A percentile compares a stretch with the other conserved stretches of the same genome.
Conservation (phyloP, 495 filamentous ascomycete species). For the Trichocladium antarcticum region DNA sequence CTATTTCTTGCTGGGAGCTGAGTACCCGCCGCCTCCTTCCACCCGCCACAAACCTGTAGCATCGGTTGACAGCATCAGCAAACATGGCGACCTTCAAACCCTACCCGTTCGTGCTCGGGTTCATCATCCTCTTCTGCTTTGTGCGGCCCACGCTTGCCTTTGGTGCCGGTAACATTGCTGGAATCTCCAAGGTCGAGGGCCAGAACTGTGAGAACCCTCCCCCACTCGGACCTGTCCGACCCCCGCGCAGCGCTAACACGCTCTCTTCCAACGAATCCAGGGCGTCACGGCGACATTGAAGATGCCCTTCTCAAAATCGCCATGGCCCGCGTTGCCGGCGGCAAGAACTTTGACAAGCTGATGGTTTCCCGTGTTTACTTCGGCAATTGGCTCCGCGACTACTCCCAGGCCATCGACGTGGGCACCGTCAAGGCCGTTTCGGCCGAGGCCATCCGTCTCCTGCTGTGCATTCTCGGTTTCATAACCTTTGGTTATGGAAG, state of each 20-base stretch:
- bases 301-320: conserved; percentile 67
- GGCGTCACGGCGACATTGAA: conserved; percentile 95
- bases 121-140: conserved; percentile 48
- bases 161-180: conserved; percentile 75
- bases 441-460: conserved; percentile 75
- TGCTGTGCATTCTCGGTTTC: conserved; percentile 54
- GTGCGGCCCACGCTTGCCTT: conserved; percentile 63
- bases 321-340: conserved; percentile 65
- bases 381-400: conserved; percentile 86
- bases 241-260: conserved; percentile 1
- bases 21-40: not conserved
- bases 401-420: conserved; percentile 72
- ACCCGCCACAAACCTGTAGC: not conserved
- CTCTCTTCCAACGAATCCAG: conserved; percentile 14
- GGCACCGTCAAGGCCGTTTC: conserved; percentile 81
- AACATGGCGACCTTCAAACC: conserved; percentile 33
- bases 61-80: not conserved
- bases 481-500: conserved; percentile 73
- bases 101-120: conserved; percentile 33
- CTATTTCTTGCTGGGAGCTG: not conserved
- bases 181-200: conserved; percentile 67
- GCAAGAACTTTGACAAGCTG: conserved; percentile 78
- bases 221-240: not conserved
- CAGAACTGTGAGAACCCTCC: conserved; percentile 48
- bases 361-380: conserved; percentile 78